Conservation (phyloP, 805 yeast genomes). For the Nakazawaea pomicola region DNA sequence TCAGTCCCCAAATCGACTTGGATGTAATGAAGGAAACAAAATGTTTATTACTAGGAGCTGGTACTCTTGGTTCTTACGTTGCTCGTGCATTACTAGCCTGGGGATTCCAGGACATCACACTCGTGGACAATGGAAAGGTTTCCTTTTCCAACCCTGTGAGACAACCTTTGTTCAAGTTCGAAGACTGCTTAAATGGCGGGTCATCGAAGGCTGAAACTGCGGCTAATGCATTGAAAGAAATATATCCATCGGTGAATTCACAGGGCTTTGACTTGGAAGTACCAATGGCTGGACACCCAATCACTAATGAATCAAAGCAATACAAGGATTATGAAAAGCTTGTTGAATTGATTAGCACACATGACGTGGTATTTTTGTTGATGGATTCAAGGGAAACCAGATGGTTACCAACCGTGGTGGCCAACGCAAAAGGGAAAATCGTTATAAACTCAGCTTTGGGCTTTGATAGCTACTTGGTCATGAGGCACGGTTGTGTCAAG, state of each 20-base stretch:
- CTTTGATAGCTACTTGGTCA: constrained; percentile 86
- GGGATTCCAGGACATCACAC: constrained; percentile 85
- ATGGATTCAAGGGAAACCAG: constrained; percentile 96
- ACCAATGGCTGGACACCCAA: constrained; percentile 95
- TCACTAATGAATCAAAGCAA: constrained; percentile 50
- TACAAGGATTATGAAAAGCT: constrained; percentile 47
- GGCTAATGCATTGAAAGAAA: constrained; percentile 60
- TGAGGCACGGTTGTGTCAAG: constrained; percentile 75
- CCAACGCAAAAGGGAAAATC: constrained; percentile 58
- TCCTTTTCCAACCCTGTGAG: constrained; percentile 95
- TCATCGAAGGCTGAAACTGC: constrained; percentile 74
- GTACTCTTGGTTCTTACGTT: constrained; percentile 92
- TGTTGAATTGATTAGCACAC: constrained; percentile 47
- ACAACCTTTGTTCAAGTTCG: constrained; percentile 79
- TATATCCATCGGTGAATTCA: constrained; percentile 74
- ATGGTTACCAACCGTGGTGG: constrained; percentile 93
- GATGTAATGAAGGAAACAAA: constrained; percentile 55
- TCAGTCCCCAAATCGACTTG: constrained; percentile 76
- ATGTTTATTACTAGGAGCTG: constrained; percentile 86
- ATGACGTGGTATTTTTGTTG: constrained; percentile 74
- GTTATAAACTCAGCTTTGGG: constrained; percentile 94
- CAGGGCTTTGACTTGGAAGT: constrained; percentile 65
- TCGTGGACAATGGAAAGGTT: constrained; percentile 85
- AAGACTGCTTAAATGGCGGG: constrained; percentile 78
- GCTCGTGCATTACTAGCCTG: constrained; percentile 84